Evolutionary conservation across 495 filamentous ascomycete genomes (phyloP), one percentile per base, ranked within the genome.

Genomic region (Tricharina praecox): DNA sequence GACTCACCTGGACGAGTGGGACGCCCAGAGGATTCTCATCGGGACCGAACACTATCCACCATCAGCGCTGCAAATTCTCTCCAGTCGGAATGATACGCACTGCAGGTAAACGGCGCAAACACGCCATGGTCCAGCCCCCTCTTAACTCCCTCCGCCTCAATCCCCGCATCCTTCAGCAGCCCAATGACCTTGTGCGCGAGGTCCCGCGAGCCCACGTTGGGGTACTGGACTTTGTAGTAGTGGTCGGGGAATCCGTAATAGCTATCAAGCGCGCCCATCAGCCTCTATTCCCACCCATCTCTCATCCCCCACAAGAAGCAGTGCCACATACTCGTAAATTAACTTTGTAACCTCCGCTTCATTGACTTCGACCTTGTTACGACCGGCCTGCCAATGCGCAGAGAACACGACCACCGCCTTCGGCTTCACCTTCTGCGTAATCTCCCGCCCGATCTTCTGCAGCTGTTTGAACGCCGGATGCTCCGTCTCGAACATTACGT

Each of bases 321-420:
- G n/a, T n/a, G n/a, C n/a, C n/a, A n/a, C n/a, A n/a, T n/a, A 81
- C 74, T 93, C 85, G 64, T 92, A 92, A 38, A 92, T 83, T 56
- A 92, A 60, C 50, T 81, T 76, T 1, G 72, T 79, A 48, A 68
- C 63, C 52, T 79, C 78, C 3, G 73, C 77, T 8, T 70, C 74
- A 62, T 90, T 90, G 52, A 90, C 74, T 55, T 82, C 67, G 46
- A 92, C 72, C 2, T 64, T 68, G 54, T 73, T 64, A 25, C 59
- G 59, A 1, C 65, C 66, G 19, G 68, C 72, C 63, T 87, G 78
- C 85, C 85, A 92, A 64, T 93, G 83, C 20, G 82, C 85, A 9
- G 81, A 87, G 62, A 93, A 84, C 10, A 93, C 82, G 9, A 93
- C 79, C 11, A 90, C 70, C 13, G 84, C 85, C 47, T 75, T 77